Base-by-base conservation (phyloP, 495 filamentous ascomycete genomes). In the Venustampulla echinocandica region DNA sequence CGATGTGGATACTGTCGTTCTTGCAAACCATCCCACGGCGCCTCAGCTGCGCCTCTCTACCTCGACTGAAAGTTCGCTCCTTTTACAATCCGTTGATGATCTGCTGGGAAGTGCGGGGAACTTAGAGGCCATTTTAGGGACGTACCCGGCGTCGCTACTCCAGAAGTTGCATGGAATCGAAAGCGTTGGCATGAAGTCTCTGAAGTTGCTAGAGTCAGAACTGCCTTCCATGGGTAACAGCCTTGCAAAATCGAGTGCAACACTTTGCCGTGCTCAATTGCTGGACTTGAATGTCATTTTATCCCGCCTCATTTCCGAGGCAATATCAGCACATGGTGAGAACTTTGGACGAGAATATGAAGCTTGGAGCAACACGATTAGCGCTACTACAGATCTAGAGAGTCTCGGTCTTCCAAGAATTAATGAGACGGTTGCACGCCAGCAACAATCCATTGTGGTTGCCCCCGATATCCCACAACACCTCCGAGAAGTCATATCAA, bases 151-250 rank as follows among this genome's bases (percentile, higher is more conserved):
- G 15, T 69, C 71, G 0, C 48, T 87, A 9, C 53, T 86, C 27
- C 64, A 67, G 24, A 79, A 75, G 46, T 61, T 84, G 42, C 66
- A 71, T 32, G 61, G 66, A 3, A 61, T 80, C 4, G 63, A 69
- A 22, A 65, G 68, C 32, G 77, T 79, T 1, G 74, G 62, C 37
- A 61, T 89, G 43, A 68, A 70, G 10, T 76, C 81, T 52, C 68
- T 87, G 41, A 69, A 75, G 43, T 73, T 80, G 20, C 64, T 89
- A 1, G 77, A 85, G 55, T 60, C 71, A 1, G 85, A 89, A 56
- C 66, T 85, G 43, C 72, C 76, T 4, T 66, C 73, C 2, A 63
- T 89, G 34, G 78, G 77, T 10, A 69, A 69, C 46, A 65, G 71
- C 25, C 58, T 84, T 3, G 63, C 73, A 25, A 46, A 55, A 3